phyloP scores from a whole-genome alignment of 73 alveolate genomes.

The Paramecium bursaria region DNA sequence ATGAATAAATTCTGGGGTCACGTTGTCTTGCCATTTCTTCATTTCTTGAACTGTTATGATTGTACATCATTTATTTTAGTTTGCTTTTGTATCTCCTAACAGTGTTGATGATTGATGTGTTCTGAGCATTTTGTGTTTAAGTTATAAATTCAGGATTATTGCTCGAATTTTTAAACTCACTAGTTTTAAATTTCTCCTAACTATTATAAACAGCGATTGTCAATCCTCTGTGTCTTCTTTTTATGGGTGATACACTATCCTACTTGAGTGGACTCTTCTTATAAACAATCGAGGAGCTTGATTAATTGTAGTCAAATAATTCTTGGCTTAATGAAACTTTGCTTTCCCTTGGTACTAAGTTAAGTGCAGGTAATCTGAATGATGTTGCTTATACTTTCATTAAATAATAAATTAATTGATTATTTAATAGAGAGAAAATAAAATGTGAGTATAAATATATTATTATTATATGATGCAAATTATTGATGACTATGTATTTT shows the following conservation, averaged over 20 bases:
- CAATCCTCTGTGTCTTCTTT: slow-evolving; percentile 56
- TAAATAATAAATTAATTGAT: not conserved
- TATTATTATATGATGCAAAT: no score
- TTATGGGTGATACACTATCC: slow-evolving; percentile 9
- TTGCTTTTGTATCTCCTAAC: slow-evolving; percentile 50
- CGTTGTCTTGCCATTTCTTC: slow-evolving; percentile 34
- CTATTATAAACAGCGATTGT: slow-evolving; percentile 52
- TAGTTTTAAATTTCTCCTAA: slow-evolving; percentile 33
- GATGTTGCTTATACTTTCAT: slow-evolving; percentile 52
- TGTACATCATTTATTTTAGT: slow-evolving; percentile 22
- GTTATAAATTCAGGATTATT: not conserved
- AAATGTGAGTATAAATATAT: no score
- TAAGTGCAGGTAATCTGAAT: slow-evolving; percentile 40
- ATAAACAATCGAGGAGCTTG: slow-evolving; percentile 46
- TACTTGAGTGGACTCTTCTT: slow-evolving; percentile 22
- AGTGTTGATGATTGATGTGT: slow-evolving; percentile 23
- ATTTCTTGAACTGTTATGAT: not conserved
- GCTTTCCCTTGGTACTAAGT: slow-evolving; percentile 23
- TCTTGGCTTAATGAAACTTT: not conserved
- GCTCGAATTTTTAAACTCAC: slow-evolving; percentile 25
- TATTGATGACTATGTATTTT: no score
- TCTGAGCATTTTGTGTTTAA: not conserved
- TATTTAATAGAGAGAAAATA: not conserved
- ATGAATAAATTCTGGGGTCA: slow-evolving; percentile 50
- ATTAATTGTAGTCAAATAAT: slow-evolving; percentile 23